Conservation (phyloP, 805 yeast species). For the Candida sanyiensis region DNA sequence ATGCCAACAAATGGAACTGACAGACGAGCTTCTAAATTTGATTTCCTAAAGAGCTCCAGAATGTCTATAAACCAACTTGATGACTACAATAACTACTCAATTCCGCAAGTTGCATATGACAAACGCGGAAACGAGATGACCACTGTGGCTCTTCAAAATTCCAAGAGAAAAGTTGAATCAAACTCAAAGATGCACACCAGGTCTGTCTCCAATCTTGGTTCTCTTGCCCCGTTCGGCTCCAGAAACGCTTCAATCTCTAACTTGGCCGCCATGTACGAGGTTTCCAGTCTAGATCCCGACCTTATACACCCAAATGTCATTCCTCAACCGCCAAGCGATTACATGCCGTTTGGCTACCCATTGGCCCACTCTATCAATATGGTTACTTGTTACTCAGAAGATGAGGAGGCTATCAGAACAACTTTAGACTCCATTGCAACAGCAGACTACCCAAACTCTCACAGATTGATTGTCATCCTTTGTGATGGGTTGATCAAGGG, state of each 20-base stretch:
- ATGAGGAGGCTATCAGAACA: constrained; percentile 75
- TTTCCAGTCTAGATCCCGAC: constrained; percentile 49
- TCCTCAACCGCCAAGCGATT: constrained; percentile 86
- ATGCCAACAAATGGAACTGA: constrained; percentile 48
- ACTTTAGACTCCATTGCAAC: constrained; percentile 92
- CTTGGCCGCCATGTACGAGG: constrained; percentile 20
- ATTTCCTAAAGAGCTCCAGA: constrained; percentile 33
- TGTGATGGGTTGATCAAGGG: constrained; percentile 97
- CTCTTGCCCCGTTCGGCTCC: constrained; percentile 19
- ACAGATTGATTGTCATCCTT: constrained; percentile 74
- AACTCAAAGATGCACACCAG: constrained; percentile 14
- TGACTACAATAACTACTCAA: constrained; percentile 11
- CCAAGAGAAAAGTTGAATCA: constrained; percentile 19
- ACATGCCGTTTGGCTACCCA: constrained; percentile 82
- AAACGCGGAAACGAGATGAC: constrained; percentile 29
- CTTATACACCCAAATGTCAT: constrained; percentile 71
- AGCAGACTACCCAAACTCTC: constrained; percentile 93
- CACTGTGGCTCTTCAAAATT: constrained; percentile 66
- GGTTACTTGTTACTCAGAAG: constrained; percentile 95
- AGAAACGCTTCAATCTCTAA: constrained; percentile 24
- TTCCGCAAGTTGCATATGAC: constrained; percentile 8
- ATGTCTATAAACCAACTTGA: constrained; percentile 25
- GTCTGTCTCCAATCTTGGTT: constrained; percentile 10
- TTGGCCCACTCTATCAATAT: constrained; percentile 66
- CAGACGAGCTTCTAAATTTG: constrained; percentile 26